phyloP scores from a whole-genome alignment of 2,329 filamentous ascomycete species.

The Apiospora sp. region DNA sequence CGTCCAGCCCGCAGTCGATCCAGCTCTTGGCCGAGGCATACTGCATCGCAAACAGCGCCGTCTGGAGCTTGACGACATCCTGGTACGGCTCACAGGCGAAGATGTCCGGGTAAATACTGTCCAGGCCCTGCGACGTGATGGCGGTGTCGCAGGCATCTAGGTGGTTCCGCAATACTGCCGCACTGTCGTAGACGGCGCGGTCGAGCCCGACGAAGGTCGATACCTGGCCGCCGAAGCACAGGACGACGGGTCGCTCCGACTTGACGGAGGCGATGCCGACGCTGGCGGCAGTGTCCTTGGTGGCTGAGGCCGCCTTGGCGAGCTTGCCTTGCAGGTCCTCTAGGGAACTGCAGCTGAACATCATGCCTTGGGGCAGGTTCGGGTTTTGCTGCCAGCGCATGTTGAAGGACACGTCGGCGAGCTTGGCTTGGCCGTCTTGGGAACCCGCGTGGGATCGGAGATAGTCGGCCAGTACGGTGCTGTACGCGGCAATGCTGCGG shows the following conservation, averaged over 20 bases:
- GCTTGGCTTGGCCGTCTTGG: too few relatives aligned
- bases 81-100: neutral
- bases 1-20: slow-evolving; percentile 41
- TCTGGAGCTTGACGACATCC: neutral
- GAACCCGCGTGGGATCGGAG: too few relatives aligned
- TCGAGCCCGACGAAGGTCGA: slow-evolving; percentile 42
- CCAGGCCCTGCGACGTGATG: slow-evolving; percentile 25
- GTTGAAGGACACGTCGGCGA: too few relatives aligned
- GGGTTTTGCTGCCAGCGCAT: too few relatives aligned
- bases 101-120: slow-evolving; percentile 38
- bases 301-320: neutral
- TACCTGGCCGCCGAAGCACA: slow-evolving; percentile 48
- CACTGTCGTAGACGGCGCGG: slow-evolving; percentile 39
- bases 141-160: slow-evolving; percentile 31
- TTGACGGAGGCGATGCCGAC: slow-evolving; percentile 3
- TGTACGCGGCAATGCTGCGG: too few relatives aligned
- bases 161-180: slow-evolving; percentile 35
- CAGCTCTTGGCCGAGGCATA: slow-evolving; percentile 47
- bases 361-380: too few relatives aligned
- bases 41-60: slow-evolving; percentile 43
- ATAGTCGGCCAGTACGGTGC: too few relatives aligned
- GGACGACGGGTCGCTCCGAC: slow-evolving; percentile 38
- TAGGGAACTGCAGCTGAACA: too few relatives aligned
- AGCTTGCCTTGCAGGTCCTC: neutral
- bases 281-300: neutral